Evolutionary conservation across 768 basidiomycete species (phyloP), one percentile per base, ranked within the genome.

Genomic region (Leccinum disarticulatum): DNA sequence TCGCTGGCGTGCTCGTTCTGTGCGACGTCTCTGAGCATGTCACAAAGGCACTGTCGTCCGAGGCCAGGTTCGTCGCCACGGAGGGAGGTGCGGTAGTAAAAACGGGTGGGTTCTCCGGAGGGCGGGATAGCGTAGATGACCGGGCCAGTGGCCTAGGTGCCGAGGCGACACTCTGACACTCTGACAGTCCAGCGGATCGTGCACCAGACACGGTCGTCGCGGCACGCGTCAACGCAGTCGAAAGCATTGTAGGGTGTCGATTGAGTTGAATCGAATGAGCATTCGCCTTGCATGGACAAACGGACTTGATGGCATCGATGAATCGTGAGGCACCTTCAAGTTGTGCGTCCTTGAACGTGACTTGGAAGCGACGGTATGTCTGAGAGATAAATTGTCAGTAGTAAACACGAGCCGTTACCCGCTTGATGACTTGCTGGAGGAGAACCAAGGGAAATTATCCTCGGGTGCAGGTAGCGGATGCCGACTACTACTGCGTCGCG

Each of bases 251-350:
- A 11, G 63, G 22, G 13, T 65, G 61, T 52, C 63, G 65, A 33
- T 63, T 55, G 49, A 66, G 61, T 9, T 59, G 65, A 17, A 60
- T 70, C 30, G 72, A 70, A 10, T 68, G 68, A 4, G 78, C 76
- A 61, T 83, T 88, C 38, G 81, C 75, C 70, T 86, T 88, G 77
- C 90, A 93, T 4, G 90, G 90, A 67, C 90, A 92, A 43, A 91
- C 81, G 6, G 80, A 76, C 51, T 81, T 80, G 65, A 92, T 85
- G 5, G 81, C 74, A 30, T 84, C 79, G 58, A 91, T 81, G 61
- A 88, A 87, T 62, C 83, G 80, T 2, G 76, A 68, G 0, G 85
- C 83, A 33, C 81, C 79, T 3, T 22, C 22, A 22, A 22, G 22
- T 22, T 69, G 59, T 15, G 76, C 54, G n/a, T 80, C 77, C 54